phyloP scores from a whole-genome alignment of 306 rosid species.

The Spatholobus suberectus region DNA sequence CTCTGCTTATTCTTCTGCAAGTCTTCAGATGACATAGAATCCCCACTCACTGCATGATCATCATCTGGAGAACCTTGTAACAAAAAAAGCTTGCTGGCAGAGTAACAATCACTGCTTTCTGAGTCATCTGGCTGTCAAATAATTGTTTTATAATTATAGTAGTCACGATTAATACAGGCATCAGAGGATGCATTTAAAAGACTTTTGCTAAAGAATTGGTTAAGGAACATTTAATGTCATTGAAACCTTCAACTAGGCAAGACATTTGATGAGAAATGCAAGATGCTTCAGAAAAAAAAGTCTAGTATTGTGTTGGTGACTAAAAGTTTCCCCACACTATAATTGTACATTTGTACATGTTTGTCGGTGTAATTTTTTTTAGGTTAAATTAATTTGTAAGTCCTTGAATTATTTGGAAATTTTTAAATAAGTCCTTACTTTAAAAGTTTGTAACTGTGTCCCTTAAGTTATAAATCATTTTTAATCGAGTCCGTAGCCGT shows the following conservation, averaged over 20 bases:
- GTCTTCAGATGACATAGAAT: constrained; percentile 46
- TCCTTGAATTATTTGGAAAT: neutral
- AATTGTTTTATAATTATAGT: constrained; percentile 18
- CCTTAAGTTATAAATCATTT: neutral
- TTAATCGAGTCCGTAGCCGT: neutral
- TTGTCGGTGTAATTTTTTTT: neutral
- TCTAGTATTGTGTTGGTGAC: neutral
- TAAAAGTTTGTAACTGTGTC: neutral
- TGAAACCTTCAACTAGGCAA: neutral
- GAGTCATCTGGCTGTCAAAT: constrained; percentile 54
- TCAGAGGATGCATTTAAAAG: neutral
- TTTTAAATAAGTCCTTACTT: neutral
- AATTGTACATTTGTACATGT: neutral
- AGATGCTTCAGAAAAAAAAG: neutral
- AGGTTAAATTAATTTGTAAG: neutral
- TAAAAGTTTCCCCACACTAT: neutral
- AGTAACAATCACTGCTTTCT: constrained; percentile 38
- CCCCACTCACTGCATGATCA: constrained; percentile 45
- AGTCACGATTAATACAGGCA: constrained; percentile 35
- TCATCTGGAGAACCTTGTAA: constrained; percentile 38
- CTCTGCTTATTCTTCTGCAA: constrained; percentile 35
- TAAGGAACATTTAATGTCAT: neutral
- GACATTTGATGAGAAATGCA: neutral
- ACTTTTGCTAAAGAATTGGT: neutral
- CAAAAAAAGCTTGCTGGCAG: constrained; percentile 27